Evolutionary conservation across 164 flowering plant species (phyloP), one percentile per base, ranked within the genome.

Genomic region (Kalanchoe fedtschenkoi): DNA sequence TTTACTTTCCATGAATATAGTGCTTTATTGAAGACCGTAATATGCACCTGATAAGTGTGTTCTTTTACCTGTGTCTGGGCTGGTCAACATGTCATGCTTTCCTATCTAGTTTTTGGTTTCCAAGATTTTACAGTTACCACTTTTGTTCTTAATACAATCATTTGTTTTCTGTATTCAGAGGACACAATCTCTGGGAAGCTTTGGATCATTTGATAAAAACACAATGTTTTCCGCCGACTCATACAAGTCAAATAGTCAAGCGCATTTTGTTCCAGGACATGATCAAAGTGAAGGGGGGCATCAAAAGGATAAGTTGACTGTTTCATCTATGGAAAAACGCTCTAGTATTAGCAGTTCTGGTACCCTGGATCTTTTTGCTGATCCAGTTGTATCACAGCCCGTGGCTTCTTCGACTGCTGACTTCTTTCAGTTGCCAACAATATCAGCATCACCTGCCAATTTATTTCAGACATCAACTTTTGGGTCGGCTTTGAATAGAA

Each of bases 181-280:
- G 80, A 80, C 83, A 35, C 66, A 63, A 67, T 86, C 96, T 35
- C 51, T 65, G 0, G 84, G 84, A 53, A 87, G 88, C 70, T 61
- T 75, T 69, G 89, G 85, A 34, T 88, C 95, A 34, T 68, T 77
- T 62, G 89, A 79, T 61, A 76, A 89, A 80, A 86, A 82, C 71
- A 78, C 83, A 24, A 34, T 67, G 58, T 19, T 28, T 58, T 83
- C 90, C 67, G 37, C 72, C 65, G 76, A 73, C 58, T 78, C 92
- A 32, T 73, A 61, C 62, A 71, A 64, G 72, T 79, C 85, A 44
- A 72, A 66, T 54, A 69, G 70, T 66, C 63, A 74, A 8, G 59
- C 47, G 42, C 85, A 79, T 66, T 55, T 59, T 62, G 66, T 67
- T n/a, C 61, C 77, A 15, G 87, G 84, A 72, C 73, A 75, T 65